These are phyloP conservation scores for Neltuma alba DNA, from an alignment of 306 rosid genomes.

Conservation along the genomic window DNA sequence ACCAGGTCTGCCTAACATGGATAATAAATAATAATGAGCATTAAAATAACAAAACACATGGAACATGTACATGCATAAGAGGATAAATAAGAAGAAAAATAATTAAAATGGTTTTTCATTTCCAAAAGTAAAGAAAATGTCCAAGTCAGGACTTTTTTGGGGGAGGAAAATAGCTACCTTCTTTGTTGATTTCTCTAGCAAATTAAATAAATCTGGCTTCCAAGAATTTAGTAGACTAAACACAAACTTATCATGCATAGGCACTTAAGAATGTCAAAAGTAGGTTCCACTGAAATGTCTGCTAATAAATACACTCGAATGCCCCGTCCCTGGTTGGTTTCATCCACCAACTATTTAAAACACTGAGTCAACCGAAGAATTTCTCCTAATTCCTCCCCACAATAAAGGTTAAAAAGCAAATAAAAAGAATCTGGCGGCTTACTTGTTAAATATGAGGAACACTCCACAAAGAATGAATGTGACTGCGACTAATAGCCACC, in stretches of 20 bases:
- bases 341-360: background rate
- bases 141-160: background rate
- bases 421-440: constrained; percentile 34
- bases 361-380: background rate
- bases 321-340: background rate
- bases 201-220: background rate
- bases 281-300: background rate
- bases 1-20: background rate
- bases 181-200: background rate
- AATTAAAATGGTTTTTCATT: background rate
- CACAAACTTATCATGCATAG: background rate
- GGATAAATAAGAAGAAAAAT: background rate
- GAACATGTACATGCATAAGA: background rate
- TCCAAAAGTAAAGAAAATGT: background rate
- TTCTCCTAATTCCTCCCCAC: background rate
- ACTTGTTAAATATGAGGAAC: constrained; percentile 77
- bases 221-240: background rate
- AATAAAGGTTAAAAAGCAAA: background rate
- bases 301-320: background rate
- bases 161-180: background rate
- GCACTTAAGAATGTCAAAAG: background rate
- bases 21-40: background rate
- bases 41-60: background rate
- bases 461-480: constrained; percentile 87
- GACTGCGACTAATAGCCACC: constrained; percentile 82